Base-by-base conservation (phyloP, 306 rosid species). In the Malus sieversii region DNA sequence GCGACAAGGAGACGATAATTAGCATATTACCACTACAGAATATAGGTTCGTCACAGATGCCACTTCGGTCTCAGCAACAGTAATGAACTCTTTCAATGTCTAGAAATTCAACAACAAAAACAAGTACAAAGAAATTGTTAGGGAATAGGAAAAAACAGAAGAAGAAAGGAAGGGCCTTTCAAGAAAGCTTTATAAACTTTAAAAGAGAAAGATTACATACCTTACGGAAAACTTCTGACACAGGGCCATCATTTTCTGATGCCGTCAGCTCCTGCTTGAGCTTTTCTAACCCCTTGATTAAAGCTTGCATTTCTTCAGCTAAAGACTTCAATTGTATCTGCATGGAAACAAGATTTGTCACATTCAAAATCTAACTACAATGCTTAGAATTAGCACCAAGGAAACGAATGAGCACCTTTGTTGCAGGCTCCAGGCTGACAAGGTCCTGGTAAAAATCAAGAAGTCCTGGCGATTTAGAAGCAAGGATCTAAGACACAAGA, bases 281-380 rank as follows among this genome's bases (percentile, higher is more conserved):
- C 86, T 92, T 92, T 82, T 91, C 92, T 77, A 96, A 77, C 66
- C 99, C 99, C 82, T 88, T 96, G 70, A 82, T 89, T 81, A 96
- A 88, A 70, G 98, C 97, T 84, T 88, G 93, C 99, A 96, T 96
- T 88, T 96, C 99, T 88, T 96, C 98, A 57, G 99, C 98, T 84
- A 96, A 89, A 75, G 98, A 87, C 85, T 96, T 96, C 88, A 96
- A 87, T 96, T 92, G 99, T 85, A 96, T 92, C 99, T 96, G 90
- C 79, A 88, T 80, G 77, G 68, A 82, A 75, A 68, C 30, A 44
- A 30, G 75, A 70, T 64, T 71, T 75, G 74, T 77, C 78, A 72
- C 79, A 40, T n/a, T 52, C 42, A 67, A 46, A 78, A 70, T 73
- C 62, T 19, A 59, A 71, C 35, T 20, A 44, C 11, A 66, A 27